Evolutionary conservation across 257 asterid species (phyloP), one percentile per base, ranked within the genome.

Genomic region (Craterostigma plantagineum): DNA sequence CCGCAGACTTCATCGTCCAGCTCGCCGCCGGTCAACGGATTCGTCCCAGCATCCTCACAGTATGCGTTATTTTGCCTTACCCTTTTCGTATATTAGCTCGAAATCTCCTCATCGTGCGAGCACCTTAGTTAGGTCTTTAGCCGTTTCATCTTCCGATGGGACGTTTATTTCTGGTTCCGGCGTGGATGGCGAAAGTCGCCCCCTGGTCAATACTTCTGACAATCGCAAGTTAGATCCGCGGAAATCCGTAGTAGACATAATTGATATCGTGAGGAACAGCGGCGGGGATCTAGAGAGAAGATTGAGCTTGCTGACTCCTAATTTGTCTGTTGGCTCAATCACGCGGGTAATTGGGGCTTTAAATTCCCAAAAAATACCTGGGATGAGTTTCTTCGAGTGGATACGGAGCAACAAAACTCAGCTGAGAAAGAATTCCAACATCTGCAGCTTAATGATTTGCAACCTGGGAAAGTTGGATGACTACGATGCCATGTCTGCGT

Each of bases 391-490:
- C 63, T 77, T 80, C 52, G 60, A 68, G 36, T 84, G 93, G 92
- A 44, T 74, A 50, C 59, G 66, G 44, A 53, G 43, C 18, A 62
- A 59, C 18, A 46, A 54, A 16, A 73, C 63, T 10, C 64, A 52
- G 49, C 55, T 73, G 34, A 56, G 12, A 27, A 64, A 15, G 47
- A 74, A 65, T 65, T 63, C 78, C 16, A 42, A 46, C 16, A 37
- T 70, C 50, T 74, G 84, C 63, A 80, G 92, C 64, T 52, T 68
- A 56, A 46, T 77, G 35, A 62, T 84, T 11, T 67, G 67, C 64
- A 80, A 84, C 46, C 48, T 77, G 40, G 96, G 96, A 47, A 65
- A 71, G 59, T 58, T 80, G 49, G 79, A 56, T 50, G 96, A 79
- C 62, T 75, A 62, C 57, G 57, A 63, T 44, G 64, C 74, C 50